Conservation (phyloP, 2,329 filamentous ascomycete species). For the Botryosphaeria dothidea region DNA sequence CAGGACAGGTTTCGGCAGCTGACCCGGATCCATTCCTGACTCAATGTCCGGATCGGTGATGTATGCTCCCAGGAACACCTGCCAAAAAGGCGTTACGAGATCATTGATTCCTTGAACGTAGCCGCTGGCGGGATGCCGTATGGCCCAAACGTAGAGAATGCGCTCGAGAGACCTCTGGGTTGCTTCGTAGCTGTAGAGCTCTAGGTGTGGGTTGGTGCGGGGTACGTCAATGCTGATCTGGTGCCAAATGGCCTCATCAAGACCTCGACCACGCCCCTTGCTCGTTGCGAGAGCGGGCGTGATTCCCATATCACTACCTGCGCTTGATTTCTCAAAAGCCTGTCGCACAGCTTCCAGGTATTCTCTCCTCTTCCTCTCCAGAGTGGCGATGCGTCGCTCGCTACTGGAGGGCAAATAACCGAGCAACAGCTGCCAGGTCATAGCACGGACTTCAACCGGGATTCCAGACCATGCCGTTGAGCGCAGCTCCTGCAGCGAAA, state of each 20-base stretch:
- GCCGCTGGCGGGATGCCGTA: conserved; percentile 92
- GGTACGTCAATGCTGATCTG: conserved; percentile 99
- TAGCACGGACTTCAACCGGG: conserved; percentile 91
- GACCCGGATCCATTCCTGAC: conserved; percentile 93
- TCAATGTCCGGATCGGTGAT: conserved; percentile 93
- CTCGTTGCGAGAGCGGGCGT: conserved; percentile 36
- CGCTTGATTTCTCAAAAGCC: conserved; percentile 64
- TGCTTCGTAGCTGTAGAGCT: conserved; percentile 92
- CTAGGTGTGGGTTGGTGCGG: conserved; percentile 91
- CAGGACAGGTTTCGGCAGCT: conserved; percentile 83
- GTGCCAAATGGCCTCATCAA: conserved; percentile 99
- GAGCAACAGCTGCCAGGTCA: conserved; percentile 97
- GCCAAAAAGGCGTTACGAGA: conserved; percentile 95
- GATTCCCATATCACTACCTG: conserved; percentile 44
- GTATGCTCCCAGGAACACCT: conserved; percentile 92
- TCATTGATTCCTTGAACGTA: conserved; percentile 99
- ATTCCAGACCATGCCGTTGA: conserved; percentile 91
- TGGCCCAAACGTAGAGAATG: conserved; percentile 96
- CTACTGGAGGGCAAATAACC: conserved; percentile 97
- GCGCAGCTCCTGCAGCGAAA: conserved; percentile 80
- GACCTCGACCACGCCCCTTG: conserved; percentile 68
- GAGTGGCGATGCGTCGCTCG: conserved; percentile 82
- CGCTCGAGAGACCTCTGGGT: conserved; percentile 92
- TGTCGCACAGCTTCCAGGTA: conserved; percentile 87
- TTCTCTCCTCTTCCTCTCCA: conserved; percentile 94